Conservation (phyloP, 106 monocot species). For the Acorus gramineus region DNA sequence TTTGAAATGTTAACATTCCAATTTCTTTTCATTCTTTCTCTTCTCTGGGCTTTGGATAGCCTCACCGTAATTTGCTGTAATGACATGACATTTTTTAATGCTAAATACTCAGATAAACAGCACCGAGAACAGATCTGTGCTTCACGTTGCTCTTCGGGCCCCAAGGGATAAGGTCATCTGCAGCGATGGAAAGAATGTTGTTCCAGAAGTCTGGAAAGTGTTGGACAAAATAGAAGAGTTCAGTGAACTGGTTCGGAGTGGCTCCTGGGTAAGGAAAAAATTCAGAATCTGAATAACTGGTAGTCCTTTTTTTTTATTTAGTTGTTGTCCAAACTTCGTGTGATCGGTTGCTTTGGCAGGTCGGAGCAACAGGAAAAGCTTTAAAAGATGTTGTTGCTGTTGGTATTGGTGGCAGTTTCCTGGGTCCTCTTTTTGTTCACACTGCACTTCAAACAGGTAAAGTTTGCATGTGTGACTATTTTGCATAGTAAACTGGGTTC, state of each 20-base stretch:
- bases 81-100: no score
- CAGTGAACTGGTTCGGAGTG: conserved; percentile 67
- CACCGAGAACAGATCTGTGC: conserved; percentile 85
- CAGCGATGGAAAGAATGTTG: conserved; percentile 75
- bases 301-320: no score
- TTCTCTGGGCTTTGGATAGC: no score
- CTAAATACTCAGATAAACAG: conserved; percentile 58
- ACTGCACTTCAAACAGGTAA: conserved; percentile 94
- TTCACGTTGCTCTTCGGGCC: conserved; percentile 81
- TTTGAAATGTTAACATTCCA: no score
- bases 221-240: conserved; percentile 84
- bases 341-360: conserved; percentile 25
- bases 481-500: background rate
- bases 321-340: no score
- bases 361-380: conserved; percentile 88
- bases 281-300: background rate
- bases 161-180: conserved; percentile 61
- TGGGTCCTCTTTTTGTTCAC: conserved; percentile 92
- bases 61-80: no score
- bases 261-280: conserved; percentile 66
- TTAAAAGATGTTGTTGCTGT: conserved; percentile 81
- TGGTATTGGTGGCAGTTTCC: conserved; percentile 94
- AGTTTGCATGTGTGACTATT: background rate
- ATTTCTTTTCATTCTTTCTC: no score
- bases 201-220: conserved; percentile 85